Conservation (phyloP, 305 asterid species). For the Petunia hybrid region DNA sequence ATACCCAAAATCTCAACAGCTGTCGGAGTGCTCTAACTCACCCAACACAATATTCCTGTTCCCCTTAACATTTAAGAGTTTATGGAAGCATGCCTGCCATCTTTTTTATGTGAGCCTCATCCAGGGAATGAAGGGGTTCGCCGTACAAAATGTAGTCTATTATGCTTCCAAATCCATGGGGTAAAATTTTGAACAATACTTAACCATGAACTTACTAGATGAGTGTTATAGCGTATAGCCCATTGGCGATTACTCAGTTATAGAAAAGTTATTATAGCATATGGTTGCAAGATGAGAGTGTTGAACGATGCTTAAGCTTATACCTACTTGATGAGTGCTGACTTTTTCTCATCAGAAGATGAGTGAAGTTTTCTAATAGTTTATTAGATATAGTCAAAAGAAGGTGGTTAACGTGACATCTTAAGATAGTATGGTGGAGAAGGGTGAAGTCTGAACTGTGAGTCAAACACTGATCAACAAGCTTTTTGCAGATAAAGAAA, state of each 20-base stretch:
- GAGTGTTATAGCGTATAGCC: not conserved
- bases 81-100: too few relatives aligned
- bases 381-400: not conserved
- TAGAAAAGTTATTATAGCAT: not conserved
- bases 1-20: too few relatives aligned
- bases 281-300: not conserved
- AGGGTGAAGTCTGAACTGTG: not conserved
- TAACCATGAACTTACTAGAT: not conserved
- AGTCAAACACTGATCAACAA: not conserved
- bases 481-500: not conserved
- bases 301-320: constrained; percentile 19
- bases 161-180: not conserved
- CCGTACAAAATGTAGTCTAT: constrained; percentile 4
- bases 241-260: too few relatives aligned
- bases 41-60: too few relatives aligned
- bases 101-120: too few relatives aligned
- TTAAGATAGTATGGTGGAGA: constrained; percentile 12
- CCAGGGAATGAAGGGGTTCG: not conserved
- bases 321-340: constrained; percentile 6
- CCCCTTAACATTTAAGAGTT: too few relatives aligned
- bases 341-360: not conserved
- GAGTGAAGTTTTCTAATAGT: not conserved
- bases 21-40: too few relatives aligned
- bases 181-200: not conserved
- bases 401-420: not conserved